Conservation (phyloP, 108 stramenopile species). For the Seminavis robusta region DNA sequence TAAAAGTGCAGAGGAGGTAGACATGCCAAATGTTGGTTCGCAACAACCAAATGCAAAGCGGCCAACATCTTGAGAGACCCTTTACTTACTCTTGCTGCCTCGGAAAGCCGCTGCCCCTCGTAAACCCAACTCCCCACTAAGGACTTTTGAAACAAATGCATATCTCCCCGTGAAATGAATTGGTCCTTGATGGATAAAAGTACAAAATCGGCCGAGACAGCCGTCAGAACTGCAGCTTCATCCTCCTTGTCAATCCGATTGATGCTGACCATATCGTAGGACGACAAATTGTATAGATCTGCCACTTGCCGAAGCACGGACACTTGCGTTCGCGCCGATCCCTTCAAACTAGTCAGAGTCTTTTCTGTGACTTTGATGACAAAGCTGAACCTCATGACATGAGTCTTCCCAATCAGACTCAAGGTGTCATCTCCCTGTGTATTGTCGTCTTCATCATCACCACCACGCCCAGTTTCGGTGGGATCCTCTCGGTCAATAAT, state of each 20-base stretch:
- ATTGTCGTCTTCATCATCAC: neutral
- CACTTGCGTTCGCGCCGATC: conserved; percentile 69
- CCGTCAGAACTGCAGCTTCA: conserved; percentile 45
- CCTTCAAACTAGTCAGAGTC: conserved; percentile 70
- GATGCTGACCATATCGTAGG: conserved; percentile 81
- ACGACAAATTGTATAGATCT: conserved; percentile 75
- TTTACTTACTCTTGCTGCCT: conserved; percentile 26
- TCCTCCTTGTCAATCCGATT: conserved; percentile 56
- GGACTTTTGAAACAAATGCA: conserved; percentile 69
- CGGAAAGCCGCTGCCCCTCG: conserved; percentile 69
- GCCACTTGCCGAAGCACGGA: conserved; percentile 77
- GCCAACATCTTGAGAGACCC: neutral
- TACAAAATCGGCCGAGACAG: conserved; percentile 82
- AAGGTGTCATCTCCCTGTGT: conserved; percentile 18
- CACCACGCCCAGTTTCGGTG: no score
- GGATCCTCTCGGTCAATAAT: conserved; percentile 10
- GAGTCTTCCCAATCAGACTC: conserved; percentile 48
- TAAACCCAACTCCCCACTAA: conserved; percentile 78
- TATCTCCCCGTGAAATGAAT: conserved; percentile 81
- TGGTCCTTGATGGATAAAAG: conserved; percentile 88
- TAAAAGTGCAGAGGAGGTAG: conserved; percentile 1
- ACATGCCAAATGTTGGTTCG: neutral
- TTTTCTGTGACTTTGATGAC: conserved; percentile 72
- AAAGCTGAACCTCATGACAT: conserved; percentile 65
- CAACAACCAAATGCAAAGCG: neutral